A percentile compares a stretch with the other conserved stretches of the same genome.
Conservation (phyloP, 2,329 filamentous ascomycete species). For the Penicillium sp. region DNA sequence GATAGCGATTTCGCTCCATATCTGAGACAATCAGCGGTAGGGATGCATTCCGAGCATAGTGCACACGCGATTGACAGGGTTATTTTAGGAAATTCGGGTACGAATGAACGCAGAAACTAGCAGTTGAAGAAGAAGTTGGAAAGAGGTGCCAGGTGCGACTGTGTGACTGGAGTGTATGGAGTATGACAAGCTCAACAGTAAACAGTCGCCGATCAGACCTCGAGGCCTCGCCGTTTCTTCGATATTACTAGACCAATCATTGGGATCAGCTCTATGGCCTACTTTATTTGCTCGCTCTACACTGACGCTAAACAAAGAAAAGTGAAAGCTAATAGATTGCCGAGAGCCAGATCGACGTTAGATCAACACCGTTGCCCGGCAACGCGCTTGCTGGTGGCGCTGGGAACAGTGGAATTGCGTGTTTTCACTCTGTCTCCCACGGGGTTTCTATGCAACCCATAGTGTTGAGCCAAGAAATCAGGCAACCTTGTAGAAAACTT, state of each 20-base stretch:
- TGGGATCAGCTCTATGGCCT: not conserved
- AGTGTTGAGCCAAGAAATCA: not conserved
- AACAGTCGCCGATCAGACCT: slow-evolving; percentile 1
- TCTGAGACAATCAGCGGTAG: slow-evolving; percentile 27
- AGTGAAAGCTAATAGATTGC: slow-evolving; percentile 16
- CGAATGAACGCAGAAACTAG: not conserved
- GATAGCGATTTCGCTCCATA: slow-evolving; percentile 19
- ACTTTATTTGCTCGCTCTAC: slow-evolving; percentile 9
- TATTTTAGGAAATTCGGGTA: slow-evolving; percentile 1
- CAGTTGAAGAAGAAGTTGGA: not conserved
- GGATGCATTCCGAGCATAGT: slow-evolving; percentile 27
- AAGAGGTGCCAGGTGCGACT: not conserved
- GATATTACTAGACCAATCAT: slow-evolving; percentile 15
- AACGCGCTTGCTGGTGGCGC: slow-evolving; percentile 11
- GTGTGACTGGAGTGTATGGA: too few species aligned
- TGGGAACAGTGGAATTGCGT: slow-evolving; percentile 1
- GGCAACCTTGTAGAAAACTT: not conserved
- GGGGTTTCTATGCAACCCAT: slow-evolving; percentile 1
- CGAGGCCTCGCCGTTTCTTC: not conserved
- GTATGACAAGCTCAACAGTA: not conserved
- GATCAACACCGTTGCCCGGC: slow-evolving; percentile 23
- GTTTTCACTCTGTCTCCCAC: not conserved
- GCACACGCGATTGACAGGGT: slow-evolving; percentile 22
- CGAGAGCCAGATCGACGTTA: slow-evolving; percentile 12
- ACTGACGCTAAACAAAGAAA: slow-evolving; percentile 18